Evolutionary conservation across 306 rosid species (phyloP).

Genomic region (Ormosia semicastrata): DNA sequence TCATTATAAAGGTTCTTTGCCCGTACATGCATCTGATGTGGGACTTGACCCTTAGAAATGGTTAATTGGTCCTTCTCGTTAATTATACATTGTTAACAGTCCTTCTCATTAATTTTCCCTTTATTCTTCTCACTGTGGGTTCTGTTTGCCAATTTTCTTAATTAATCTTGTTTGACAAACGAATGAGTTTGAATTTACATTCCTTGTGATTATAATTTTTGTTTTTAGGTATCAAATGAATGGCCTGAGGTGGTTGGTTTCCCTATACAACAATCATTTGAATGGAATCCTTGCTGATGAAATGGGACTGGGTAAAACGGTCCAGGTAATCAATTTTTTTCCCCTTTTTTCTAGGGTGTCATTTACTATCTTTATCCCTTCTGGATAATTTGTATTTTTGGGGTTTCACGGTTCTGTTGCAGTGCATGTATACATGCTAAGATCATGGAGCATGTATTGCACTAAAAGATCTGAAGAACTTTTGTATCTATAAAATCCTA

Average conservation of each 20-base stretch:
- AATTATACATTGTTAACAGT: no score
- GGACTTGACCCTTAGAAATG: no score
- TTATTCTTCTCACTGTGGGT: not conserved
- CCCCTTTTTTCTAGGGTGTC: not conserved
- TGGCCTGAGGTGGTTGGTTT: slow-evolving; percentile 97
- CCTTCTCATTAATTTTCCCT: no score
- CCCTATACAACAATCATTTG: slow-evolving; percentile 92
- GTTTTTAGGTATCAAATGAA: slow-evolving; percentile 93
- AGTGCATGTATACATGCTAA: not conserved
- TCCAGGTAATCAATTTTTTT: slow-evolving; percentile 62
- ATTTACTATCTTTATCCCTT: not conserved
- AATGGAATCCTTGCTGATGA: slow-evolving; percentile 99
- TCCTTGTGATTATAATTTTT: slow-evolving; percentile 35
- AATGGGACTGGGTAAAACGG: slow-evolving; percentile 99
- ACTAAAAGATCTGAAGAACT: not conserved
- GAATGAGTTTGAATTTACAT: slow-evolving; percentile 23
- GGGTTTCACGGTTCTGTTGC: slow-evolving; percentile 7
- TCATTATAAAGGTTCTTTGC: no score
- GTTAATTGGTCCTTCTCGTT: no score
- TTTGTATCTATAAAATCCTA: slow-evolving; percentile 13
- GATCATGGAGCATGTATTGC: slow-evolving; percentile 5
- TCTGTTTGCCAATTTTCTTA: not conserved
- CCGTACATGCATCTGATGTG: no score
- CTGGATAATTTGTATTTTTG: not conserved
- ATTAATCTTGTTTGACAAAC: slow-evolving; percentile 18